A percentile compares a stretch with the other conserved stretches of the same genome.
phyloP scores from a whole-genome alignment of 768 basidiomycete species.

The Russula sp. region DNA sequence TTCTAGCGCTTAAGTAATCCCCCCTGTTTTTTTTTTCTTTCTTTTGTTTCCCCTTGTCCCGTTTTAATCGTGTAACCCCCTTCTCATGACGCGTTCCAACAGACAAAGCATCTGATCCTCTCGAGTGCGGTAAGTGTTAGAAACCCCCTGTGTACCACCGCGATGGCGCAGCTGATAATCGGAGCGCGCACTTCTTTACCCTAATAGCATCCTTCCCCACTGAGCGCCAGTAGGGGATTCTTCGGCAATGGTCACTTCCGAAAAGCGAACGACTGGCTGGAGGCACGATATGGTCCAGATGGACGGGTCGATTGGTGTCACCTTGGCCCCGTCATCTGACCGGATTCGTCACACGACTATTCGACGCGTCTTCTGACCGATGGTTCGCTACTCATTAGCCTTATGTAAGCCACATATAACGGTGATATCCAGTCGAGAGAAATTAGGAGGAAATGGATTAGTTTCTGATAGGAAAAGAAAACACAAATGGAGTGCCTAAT shows the following conservation, averaged over 20 bases:
- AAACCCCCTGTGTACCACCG: constrained; percentile 6
- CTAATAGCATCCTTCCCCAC: constrained; percentile 76
- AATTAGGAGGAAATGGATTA: constrained; percentile 25
- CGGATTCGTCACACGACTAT: constrained; percentile 14
- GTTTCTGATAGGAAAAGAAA: constrained; percentile 16
- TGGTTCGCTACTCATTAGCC: constrained; percentile 20
- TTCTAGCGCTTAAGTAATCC: neutral
- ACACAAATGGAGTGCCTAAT: constrained; percentile 23
- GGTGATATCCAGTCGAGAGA: constrained; percentile 25
- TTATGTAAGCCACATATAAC: constrained; percentile 28
- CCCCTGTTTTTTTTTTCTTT: neutral
- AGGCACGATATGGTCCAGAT: constrained; percentile 68
- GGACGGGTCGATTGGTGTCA: constrained; percentile 74
- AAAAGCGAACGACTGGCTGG: constrained; percentile 84
- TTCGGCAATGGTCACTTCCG: constrained; percentile 88
- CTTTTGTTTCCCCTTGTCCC: neutral
- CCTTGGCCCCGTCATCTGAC: constrained; percentile 36
- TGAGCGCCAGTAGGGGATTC: constrained; percentile 76
- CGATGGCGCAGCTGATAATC: constrained; percentile 21
- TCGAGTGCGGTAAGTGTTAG: constrained; percentile 60
- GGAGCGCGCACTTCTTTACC: constrained; percentile 3
- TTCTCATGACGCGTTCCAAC: constrained; percentile 11
- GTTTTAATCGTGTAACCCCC: neutral
- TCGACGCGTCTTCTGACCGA: neutral
- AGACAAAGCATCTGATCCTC: constrained; percentile 81